A percentile compares a stretch with the other conserved stretches of the same genome.
These are phyloP conservation scores for Aspergillus pseudonomiae DNA, from an alignment of 2,329 filamentous ascomycete species.

Conservation along the genomic window DNA sequence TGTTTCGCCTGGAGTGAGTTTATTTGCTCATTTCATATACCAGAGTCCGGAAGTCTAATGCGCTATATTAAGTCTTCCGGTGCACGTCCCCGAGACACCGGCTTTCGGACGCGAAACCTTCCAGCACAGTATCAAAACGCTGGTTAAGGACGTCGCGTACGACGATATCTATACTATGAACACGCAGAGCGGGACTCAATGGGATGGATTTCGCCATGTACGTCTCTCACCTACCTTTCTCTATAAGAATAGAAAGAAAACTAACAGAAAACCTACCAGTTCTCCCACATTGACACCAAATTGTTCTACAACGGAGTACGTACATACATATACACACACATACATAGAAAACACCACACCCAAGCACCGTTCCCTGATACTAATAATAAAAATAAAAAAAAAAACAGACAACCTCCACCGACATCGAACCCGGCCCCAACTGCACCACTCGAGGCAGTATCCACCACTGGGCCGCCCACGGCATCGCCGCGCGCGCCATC, in stretches of 20 bases:
- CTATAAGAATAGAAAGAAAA: background rate
- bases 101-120: slow-evolving; percentile 57
- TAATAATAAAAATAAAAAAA: no score
- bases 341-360: no score
- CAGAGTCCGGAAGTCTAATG: background rate
- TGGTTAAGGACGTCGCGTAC: slow-evolving; percentile 40
- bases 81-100: slow-evolving; percentile 56
- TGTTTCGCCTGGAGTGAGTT: slow-evolving; percentile 57
- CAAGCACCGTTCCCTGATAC: no score
- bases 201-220: slow-evolving; percentile 55
- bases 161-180: slow-evolving; percentile 53
- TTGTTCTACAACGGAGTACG: slow-evolving; percentile 47
- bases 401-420: slow-evolving; percentile 35
- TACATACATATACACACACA: background rate
- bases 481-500: slow-evolving; percentile 47
- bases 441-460: slow-evolving; percentile 46
- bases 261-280: slow-evolving; percentile 25
- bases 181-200: slow-evolving; percentile 53
- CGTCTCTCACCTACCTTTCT: slow-evolving; percentile 4
- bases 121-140: slow-evolving; percentile 56
- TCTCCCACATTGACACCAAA: slow-evolving; percentile 40
- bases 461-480: slow-evolving; percentile 46
- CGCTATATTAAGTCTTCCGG: slow-evolving; percentile 47
- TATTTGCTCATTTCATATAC: no score
- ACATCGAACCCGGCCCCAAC: slow-evolving; percentile 35